Evolutionary conservation across 768 basidiomycete genomes (phyloP).

Genomic region (Russula sp.): DNA sequence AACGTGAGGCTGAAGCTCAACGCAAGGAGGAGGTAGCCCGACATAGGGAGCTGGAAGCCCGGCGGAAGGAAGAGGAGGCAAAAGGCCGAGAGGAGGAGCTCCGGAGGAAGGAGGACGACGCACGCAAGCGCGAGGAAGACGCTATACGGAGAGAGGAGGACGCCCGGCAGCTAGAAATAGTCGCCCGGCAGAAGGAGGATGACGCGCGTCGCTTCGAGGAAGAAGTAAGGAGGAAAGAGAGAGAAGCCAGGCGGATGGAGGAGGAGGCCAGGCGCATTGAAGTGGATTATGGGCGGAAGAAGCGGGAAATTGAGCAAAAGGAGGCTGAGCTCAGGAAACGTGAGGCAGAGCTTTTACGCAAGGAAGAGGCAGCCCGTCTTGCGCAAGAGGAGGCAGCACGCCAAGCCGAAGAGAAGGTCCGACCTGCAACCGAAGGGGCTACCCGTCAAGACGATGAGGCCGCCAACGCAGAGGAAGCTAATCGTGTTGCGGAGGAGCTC

Average conservation of each 20-base stretch:
- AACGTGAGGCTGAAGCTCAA: too few relatives aligned
- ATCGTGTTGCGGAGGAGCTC: background rate
- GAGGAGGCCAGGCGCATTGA: constrained; percentile 27
- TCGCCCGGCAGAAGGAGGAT: constrained; percentile 29
- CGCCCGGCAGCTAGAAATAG: constrained; percentile 28
- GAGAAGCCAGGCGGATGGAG: background rate
- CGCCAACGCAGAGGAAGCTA: background rate
- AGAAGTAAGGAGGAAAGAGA: constrained; percentile 22
- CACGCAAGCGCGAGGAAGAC: constrained; percentile 36
- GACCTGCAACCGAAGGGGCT: background rate
- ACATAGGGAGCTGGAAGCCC: constrained; percentile 31
- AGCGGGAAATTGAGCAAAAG: constrained; percentile 18
- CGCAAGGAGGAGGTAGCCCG: too few relatives aligned
- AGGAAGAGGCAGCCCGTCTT: constrained; percentile 6
- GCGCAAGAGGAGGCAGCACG: too few relatives aligned
- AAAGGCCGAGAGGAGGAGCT: constrained; percentile 30
- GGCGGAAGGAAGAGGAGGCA: constrained; percentile 29
- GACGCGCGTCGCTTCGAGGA: constrained; percentile 32
- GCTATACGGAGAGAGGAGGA: constrained; percentile 28
- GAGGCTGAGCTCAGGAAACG: constrained; percentile 18
- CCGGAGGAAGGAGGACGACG: constrained; percentile 30
- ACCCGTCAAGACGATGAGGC: constrained; percentile 8
- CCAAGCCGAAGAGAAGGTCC: background rate
- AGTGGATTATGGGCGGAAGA: constrained; percentile 26
- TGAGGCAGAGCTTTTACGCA: constrained; percentile 13